A percentile compares a stretch with the other conserved stretches of the same genome.
Conservation (phyloP, 139 green algal genomes). For the Chlorella sp. region DNA sequence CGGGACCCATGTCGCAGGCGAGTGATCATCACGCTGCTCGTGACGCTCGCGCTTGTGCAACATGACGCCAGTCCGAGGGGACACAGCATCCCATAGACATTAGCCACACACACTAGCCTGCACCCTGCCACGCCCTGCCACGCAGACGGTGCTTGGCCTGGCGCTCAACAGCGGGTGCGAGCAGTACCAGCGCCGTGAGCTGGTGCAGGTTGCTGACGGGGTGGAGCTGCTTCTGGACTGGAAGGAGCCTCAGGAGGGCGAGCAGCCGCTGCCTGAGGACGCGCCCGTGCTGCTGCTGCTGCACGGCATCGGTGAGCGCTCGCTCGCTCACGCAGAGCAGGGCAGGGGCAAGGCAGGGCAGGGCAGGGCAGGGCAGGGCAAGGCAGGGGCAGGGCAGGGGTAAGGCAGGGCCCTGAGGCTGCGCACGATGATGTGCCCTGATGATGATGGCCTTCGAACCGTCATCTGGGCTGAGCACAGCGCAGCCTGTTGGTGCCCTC, state of each 20-base stretch:
- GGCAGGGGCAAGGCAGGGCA: too few relatives aligned
- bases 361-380: too few relatives aligned
- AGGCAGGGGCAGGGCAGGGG: too few relatives aligned
- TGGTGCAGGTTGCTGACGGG: constrained; percentile 1
- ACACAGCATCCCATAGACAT: too few relatives aligned
- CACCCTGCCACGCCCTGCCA: not conserved
- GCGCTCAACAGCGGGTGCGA: not conserved
- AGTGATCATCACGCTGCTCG: not conserved
- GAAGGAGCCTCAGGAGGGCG: too few relatives aligned
- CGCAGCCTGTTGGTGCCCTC: too few relatives aligned
- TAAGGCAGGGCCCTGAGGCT: too few relatives aligned
- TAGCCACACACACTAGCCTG: too few relatives aligned
- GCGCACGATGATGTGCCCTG: too few relatives aligned
- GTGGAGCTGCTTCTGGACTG: constrained; percentile 5
- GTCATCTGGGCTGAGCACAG: too few relatives aligned
- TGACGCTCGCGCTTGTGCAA: not conserved
- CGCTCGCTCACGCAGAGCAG: too few relatives aligned
- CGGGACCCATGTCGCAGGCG: not conserved
- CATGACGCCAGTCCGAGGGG: not conserved
- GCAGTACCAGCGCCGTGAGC: not conserved
- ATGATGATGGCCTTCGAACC: too few relatives aligned
- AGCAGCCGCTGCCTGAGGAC: not conserved
- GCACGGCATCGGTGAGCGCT: not conserved
- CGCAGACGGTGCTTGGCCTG: constrained; percentile 1
- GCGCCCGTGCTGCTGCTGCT: not conserved